phyloP scores from a whole-genome alignment of 768 basidiomycete species.

The Naganishia randhawae region DNA sequence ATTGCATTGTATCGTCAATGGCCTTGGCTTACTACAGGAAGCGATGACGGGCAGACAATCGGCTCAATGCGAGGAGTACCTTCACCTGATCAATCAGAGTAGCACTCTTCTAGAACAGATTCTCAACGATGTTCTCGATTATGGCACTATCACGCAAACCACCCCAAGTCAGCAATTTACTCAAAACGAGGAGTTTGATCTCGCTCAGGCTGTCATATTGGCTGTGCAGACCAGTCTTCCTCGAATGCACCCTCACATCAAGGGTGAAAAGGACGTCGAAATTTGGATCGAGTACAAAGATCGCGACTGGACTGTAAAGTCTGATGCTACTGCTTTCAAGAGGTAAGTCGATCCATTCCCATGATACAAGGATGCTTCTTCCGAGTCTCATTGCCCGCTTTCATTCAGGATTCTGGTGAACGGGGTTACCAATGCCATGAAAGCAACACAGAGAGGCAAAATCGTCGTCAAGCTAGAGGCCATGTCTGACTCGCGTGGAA shows the following conservation, averaged over 20 bases:
- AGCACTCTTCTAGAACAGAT: conserved; percentile 10
- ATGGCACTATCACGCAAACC: conserved; percentile 15
- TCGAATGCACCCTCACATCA: not conserved
- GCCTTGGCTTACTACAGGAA: conserved; percentile 13
- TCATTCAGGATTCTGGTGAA: conserved; percentile 38
- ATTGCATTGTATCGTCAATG: conserved; percentile 15
- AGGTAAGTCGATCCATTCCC: not conserved
- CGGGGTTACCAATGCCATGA: conserved; percentile 38
- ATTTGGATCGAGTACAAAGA: not conserved
- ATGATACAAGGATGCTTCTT: not conserved
- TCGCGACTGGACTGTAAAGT: conserved; percentile 3
- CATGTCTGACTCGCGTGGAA: not conserved
- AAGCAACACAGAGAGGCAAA: conserved; percentile 30
- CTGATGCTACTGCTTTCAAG: conserved; percentile 8
- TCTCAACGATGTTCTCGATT: conserved; percentile 39
- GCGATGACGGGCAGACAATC: not conserved
- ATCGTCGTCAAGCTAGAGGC: conserved; percentile 29
- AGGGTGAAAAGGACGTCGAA: not conserved
- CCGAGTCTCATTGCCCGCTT: not conserved
- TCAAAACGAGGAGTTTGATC: not conserved
- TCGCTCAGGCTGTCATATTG: not conserved
- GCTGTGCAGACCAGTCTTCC: not conserved
- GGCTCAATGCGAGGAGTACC: not conserved
- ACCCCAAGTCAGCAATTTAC: not conserved
- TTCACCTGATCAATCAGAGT: conserved; percentile 6